Conservation (phyloP, 345 rosid species). For the Linum tenue region DNA sequence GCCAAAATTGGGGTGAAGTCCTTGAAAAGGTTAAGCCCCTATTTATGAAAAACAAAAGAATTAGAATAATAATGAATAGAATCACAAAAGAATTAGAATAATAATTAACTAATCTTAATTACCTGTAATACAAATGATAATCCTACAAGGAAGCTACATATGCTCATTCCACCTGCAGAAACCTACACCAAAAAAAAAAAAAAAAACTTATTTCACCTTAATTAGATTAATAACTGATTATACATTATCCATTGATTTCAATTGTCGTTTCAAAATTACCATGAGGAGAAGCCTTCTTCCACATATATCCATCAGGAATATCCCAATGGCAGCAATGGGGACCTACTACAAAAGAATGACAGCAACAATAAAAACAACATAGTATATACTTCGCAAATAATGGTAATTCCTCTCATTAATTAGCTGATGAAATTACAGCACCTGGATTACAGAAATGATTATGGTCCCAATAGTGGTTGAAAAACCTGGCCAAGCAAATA, state of each 20-base stretch:
- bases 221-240: neutral
- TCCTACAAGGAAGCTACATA: conserved; percentile 29
- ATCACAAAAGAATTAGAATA: neutral
- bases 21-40: conserved; percentile 19
- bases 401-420: too few species aligned
- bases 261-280: conserved; percentile 11
- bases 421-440: neutral
- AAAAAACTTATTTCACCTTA: neutral
- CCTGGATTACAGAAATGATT: conserved; percentile 29
- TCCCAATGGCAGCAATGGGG: conserved; percentile 16
- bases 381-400: too few species aligned
- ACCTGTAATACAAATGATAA: conserved; percentile 46
- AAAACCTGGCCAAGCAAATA: conserved; percentile 17
- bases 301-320: conserved; percentile 32
- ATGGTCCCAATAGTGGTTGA: conserved; percentile 26
- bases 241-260: neutral
- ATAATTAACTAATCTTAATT: neutral
- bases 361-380: too few species aligned
- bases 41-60: neutral
- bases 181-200: conserved; percentile 20
- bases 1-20: conserved; percentile 26
- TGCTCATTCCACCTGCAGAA: conserved; percentile 32
- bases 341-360: conserved; percentile 17
- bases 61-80: neutral
- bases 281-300: conserved; percentile 47